These are phyloP conservation scores for Venturia asperata DNA, from an alignment of 2,329 filamentous ascomycete species.

Conservation along the genomic window DNA sequence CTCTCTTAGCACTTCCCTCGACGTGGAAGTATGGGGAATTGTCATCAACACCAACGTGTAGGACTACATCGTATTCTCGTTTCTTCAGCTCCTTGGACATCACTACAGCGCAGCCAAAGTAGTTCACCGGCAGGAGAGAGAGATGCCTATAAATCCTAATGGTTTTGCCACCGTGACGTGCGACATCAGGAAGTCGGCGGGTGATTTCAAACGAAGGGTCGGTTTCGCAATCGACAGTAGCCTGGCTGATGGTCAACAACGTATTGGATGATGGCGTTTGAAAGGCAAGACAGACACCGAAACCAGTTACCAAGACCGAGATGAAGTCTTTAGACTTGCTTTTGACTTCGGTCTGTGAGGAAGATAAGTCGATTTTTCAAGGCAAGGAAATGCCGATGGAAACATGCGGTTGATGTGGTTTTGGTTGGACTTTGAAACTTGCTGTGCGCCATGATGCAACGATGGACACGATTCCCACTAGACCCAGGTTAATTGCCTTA, in stretches of 20 bases:
- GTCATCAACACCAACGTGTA: neutral
- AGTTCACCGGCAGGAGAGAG: neutral
- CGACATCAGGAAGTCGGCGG: neutral
- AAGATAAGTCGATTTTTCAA: neutral
- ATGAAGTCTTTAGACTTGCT: neutral
- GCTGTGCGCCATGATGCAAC: neutral
- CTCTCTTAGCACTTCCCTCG: neutral
- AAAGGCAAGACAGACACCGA: neutral
- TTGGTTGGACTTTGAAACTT: neutral
- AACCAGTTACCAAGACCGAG: neutral
- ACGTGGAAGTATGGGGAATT: neutral
- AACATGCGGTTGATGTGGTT: neutral
- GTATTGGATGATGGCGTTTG: neutral
- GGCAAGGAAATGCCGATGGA: neutral
- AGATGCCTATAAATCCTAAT: neutral
- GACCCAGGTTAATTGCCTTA: neutral
- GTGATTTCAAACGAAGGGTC: neutral
- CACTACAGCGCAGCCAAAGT: neutral
- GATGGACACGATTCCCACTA: neutral
- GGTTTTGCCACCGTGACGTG: neutral
- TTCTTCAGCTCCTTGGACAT: neutral
- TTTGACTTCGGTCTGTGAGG: neutral
- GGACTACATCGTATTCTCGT: neutral
- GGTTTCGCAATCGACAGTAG: neutral
- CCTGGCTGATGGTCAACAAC: neutral